Base-by-base conservation (phyloP, 2,329 filamentous ascomycete species). In the Fusarium sp. region DNA sequence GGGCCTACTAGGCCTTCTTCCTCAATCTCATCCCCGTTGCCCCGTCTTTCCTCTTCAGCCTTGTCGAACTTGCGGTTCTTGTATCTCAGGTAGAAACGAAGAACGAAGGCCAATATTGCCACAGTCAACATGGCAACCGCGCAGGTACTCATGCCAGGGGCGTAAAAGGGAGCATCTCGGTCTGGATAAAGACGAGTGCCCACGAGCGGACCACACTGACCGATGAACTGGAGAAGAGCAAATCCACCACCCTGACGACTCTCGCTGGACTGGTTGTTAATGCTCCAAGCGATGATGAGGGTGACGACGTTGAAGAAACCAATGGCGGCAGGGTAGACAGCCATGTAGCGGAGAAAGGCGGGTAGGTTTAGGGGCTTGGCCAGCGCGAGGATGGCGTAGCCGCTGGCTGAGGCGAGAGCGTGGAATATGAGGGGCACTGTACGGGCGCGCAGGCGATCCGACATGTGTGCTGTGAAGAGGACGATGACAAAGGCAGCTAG, bases 221-320 rank as follows among this genome's bases (percentile, higher is more conserved):
- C 94, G 13, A 97, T 85, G 34, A 93, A 75, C 78, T 97, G 94
- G 75, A 97, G 79, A 31, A 97, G 83, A 1, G 91, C 92, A 74
- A 97, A 92, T 1, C 91, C 92, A 1, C 88, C 88, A 0, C 92
- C 92, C 70, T 91, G 91, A 6, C 88, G 87, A 56, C 86, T 87
- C 66, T 90, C 87, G 11, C 84, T 88, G 58, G 86, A 81, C 76
- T 96, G 92, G 78, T 97, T 97, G 76, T 97, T 96, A 75, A 97
- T 87, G 34, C 87, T 92, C 93, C 93, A 97, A 2, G 92, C 91
- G 61, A 97, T 91, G 71, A 94, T 90, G 31, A 97, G 85, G 0
- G 93, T 93, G 62, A 97, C 91, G 18, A 93, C 91, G 64, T 87
- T 89, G 83, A 97, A 95, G 80, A 97, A 96, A 4, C 93, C 93